Evolutionary conservation across 2,329 filamentous ascomycete species (phyloP).

Genomic region (Podosphaera xanthii): DNA sequence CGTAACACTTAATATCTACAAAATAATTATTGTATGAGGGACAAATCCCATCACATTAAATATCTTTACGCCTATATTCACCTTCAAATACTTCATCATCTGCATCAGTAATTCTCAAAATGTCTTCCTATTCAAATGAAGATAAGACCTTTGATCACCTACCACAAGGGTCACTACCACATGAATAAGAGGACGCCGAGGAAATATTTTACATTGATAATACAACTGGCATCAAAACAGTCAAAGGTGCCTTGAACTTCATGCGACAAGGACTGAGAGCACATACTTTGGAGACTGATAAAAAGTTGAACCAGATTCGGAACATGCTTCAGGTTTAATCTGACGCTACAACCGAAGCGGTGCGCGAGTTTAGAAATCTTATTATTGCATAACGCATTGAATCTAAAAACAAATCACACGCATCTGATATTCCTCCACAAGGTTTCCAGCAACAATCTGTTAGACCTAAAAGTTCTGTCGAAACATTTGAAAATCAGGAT

Average conservation of each 20-base stretch:
- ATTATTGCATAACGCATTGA: no score
- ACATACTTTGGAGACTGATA: background rate
- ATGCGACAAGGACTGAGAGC: background rate
- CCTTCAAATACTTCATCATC: background rate
- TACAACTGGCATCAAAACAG: background rate
- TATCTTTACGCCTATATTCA: background rate
- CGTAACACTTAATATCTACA: no score
- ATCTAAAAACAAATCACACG: no score
- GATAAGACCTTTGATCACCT: background rate
- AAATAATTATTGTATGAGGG: no score
- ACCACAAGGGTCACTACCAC: background rate
- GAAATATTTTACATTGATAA: background rate
- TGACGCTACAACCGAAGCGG: no score
- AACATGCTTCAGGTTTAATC: background rate
- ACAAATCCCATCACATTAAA: background rate
- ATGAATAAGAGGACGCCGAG: background rate
- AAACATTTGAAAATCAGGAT: no score
- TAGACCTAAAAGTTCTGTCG: no score
- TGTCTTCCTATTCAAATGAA: background rate
- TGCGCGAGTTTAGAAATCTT: no score
- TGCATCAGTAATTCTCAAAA: background rate
- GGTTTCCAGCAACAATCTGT: background rate
- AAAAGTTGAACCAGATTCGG: background rate
- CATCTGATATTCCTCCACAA: background rate
- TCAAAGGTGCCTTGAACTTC: background rate